Evolutionary conservation across 345 rosid species (phyloP), one percentile per base, ranked within the genome.

Genomic region (Pistacia integerrima): DNA sequence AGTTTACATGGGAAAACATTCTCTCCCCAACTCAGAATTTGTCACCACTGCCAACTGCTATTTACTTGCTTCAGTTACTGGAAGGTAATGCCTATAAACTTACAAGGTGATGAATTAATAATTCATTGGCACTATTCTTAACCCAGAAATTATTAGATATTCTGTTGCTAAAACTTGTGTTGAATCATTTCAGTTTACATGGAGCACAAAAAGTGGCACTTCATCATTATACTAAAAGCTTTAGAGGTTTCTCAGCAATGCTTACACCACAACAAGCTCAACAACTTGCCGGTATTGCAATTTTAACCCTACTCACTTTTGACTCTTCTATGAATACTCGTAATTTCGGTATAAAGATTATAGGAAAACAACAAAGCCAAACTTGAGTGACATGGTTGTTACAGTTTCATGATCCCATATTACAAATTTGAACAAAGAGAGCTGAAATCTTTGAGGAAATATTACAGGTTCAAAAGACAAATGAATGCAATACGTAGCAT

Each of bases 181-280:
- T 28, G 18, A 20, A 55, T 75, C 4, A 8, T 56, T 74, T 76
- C 88, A 85, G 90, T 76, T 52, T 73, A 11, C 57, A 77, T 55
- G 83, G 20, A 74, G 90, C 90, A 6, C 22, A 67, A 56, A 67
- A 80, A 49, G 82, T 60, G 3, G 70, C 81, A 58, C 20, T 83
- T 75, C 86, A 87, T 84, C 90, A 84, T 76, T 84, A 82, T 78
- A 86, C 82, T 65, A 86, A 80, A 79, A 82, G 80, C 82, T 87
- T 87, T n/a, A 80, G 84, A 71, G 89, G 89, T 58, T 87, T 79
- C 79, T 80, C 87, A 9, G 89, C 90, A 64, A 81, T 81, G 85
- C 87, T 84, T 44, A 84, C 88, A 52, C 78, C 80, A 63, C 72
- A 86, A 49, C 85, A 89, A 72, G 87, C 84, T 69, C 77, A 77